A percentile compares a stretch with the other conserved stretches of the same genome.
phyloP scores from a whole-genome alignment of 2,329 filamentous ascomycete genomes.

The Colletotrichum eremochloae region DNA sequence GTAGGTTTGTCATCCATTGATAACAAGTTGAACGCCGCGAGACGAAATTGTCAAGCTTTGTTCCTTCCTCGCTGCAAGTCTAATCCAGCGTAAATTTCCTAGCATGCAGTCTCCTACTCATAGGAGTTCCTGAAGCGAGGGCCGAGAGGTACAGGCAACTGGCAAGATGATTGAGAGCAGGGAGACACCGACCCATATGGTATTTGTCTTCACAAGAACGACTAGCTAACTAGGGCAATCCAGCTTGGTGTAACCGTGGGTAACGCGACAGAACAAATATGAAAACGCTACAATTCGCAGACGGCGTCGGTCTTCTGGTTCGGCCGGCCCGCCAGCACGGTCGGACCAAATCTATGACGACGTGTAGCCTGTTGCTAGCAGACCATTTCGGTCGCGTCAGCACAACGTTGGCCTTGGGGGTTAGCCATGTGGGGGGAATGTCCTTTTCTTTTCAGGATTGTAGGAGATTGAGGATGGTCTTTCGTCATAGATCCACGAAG shows the following conservation, averaged over 20 bases:
- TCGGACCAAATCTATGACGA: conserved; percentile 36
- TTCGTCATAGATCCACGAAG: conserved; percentile 40
- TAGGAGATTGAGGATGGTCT: conserved; percentile 16
- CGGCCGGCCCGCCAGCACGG: background rate
- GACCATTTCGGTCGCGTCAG: conserved; percentile 31
- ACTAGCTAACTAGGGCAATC: background rate
- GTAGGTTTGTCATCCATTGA: conserved; percentile 48
- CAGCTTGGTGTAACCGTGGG: background rate
- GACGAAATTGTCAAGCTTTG: background rate
- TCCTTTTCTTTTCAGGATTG: conserved; percentile 5
- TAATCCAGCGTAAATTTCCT: background rate
- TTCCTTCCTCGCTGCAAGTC: background rate
- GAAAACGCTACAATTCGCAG: background rate
- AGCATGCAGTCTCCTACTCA: background rate
- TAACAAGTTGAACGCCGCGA: background rate
- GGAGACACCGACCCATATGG: background rate
- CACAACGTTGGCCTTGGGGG: conserved; percentile 10
- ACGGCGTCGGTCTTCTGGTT: conserved; percentile 10
- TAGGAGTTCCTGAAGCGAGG: background rate
- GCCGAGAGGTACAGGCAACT: too few relatives aligned
- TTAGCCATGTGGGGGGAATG: conserved; percentile 12
- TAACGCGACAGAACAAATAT: conserved; percentile 10
- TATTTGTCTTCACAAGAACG: background rate
- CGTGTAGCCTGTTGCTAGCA: conserved; percentile 3
- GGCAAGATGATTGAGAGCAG: background rate